A percentile compares a stretch with the other conserved stretches of the same genome.
Evolutionary conservation across 108 stramenopile species (phyloP).

Genomic region (Pseudonitzschia pungens): DNA sequence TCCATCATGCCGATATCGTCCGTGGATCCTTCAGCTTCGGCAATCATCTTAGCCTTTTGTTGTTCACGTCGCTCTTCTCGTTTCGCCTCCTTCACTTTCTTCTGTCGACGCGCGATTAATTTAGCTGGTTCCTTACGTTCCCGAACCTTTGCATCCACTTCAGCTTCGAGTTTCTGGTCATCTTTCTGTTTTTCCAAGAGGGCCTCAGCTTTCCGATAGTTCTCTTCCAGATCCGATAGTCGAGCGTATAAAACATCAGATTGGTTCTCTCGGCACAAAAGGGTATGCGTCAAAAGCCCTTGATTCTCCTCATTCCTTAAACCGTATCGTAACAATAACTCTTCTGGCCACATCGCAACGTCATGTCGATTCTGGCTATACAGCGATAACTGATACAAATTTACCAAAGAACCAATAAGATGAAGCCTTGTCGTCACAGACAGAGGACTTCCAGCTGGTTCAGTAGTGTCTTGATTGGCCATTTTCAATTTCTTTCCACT

Average conservation of each 20-base stretch:
- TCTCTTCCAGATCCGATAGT: slow-evolving; percentile 8
- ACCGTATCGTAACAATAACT: slow-evolving; percentile 19
- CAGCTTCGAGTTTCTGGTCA: slow-evolving; percentile 62
- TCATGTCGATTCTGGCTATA: neutral
- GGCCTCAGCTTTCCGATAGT: slow-evolving; percentile 5
- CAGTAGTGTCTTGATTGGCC: neutral
- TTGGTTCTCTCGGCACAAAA: slow-evolving; percentile 1
- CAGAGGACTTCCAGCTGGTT: neutral
- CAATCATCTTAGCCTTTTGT: slow-evolving; percentile 24
- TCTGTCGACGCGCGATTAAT: slow-evolving; percentile 66
- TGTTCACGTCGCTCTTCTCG: slow-evolving; percentile 16
- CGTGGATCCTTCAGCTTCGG: slow-evolving; percentile 16
- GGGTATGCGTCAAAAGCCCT: slow-evolving; percentile 6
- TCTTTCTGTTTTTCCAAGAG: slow-evolving; percentile 41
- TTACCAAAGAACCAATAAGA: slow-evolving; percentile 49
- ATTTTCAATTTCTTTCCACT: neutral
- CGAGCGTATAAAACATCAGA: neutral
- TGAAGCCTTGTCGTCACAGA: slow-evolving; percentile 44
- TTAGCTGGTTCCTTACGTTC: slow-evolving; percentile 69
- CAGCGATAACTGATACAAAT: slow-evolving; percentile 31
- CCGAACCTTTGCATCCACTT: slow-evolving; percentile 52
- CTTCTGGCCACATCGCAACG: slow-evolving; percentile 5
- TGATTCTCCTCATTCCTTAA: neutral
- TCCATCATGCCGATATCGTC: slow-evolving; percentile 23
- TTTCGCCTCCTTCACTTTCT: slow-evolving; percentile 29